Evolutionary conservation across 768 basidiomycete genomes (phyloP).

Genomic region (Lactifluus pinguis): DNA sequence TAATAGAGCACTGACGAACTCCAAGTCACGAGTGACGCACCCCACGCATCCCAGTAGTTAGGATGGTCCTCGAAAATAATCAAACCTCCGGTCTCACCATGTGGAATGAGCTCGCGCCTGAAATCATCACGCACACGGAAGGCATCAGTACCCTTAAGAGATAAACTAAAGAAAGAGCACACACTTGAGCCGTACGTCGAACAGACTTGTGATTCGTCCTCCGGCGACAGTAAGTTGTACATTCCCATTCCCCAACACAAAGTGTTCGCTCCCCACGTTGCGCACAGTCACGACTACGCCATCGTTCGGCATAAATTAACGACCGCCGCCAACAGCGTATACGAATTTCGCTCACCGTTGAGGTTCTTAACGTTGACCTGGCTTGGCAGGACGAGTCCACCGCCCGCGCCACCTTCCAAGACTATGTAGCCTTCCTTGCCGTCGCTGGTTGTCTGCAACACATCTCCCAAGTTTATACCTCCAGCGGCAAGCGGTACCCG

Average conservation of each 20-base stretch:
- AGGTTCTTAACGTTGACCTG: slow-evolving; percentile 1
- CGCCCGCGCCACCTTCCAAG: slow-evolving; percentile 42
- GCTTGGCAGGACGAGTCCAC: slow-evolving; percentile 23
- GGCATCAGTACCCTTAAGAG: no score
- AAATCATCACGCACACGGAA: no score
- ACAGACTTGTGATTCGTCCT: slow-evolving; percentile 79
- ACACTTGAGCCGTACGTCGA: slow-evolving; percentile 67
- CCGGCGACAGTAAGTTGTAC: slow-evolving; percentile 70
- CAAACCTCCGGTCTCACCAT: slow-evolving; percentile 73
- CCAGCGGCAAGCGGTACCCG: slow-evolving; percentile 45
- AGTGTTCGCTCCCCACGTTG: slow-evolving; percentile 56
- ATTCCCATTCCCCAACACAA: slow-evolving; percentile 60
- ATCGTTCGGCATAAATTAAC: background rate
- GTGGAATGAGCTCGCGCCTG: slow-evolving; percentile 75
- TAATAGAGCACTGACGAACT: background rate
- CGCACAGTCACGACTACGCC: slow-evolving; percentile 31
- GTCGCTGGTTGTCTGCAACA: slow-evolving; percentile 59
- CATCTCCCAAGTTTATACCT: slow-evolving; percentile 33
- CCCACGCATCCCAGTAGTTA: slow-evolving; percentile 90
- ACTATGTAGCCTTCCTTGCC: slow-evolving; percentile 63
- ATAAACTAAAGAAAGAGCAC: background rate
- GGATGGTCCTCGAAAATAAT: slow-evolving; percentile 80
- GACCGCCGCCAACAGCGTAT: background rate
- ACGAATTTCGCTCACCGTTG: background rate
- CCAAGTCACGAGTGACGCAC: slow-evolving; percentile 27